Evolutionary conservation across 331 rosid species (phyloP).

Genomic region (Malus hybrid): DNA sequence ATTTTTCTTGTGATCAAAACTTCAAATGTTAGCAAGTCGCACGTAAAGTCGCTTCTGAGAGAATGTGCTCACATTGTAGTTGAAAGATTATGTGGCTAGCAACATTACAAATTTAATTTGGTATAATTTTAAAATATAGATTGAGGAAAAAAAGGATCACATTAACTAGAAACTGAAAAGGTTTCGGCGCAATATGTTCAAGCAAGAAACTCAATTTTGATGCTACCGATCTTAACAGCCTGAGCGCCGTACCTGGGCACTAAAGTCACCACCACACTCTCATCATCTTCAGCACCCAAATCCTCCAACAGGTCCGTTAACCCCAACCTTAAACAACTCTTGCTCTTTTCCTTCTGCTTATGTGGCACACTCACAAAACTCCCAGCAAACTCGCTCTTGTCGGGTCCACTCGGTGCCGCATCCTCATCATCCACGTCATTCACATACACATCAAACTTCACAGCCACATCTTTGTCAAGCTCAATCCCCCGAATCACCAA

Average conservation of each 20-base stretch:
- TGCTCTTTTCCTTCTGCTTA: slow-evolving; percentile 25
- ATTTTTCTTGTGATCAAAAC: no score
- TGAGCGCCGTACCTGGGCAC: slow-evolving; percentile 34
- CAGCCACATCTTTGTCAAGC: slow-evolving; percentile 10
- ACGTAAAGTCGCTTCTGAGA: no score
- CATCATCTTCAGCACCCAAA: slow-evolving; percentile 55
- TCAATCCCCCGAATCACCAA: slow-evolving; percentile 50
- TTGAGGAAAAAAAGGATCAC: no score
- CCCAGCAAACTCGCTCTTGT: slow-evolving; percentile 50
- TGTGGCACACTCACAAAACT: slow-evolving; percentile 53
- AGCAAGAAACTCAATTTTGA: slow-evolving; percentile 33
- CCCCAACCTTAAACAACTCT: slow-evolving; percentile 3
- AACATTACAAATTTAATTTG: not conserved
- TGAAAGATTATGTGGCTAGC: not conserved
- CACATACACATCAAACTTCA: slow-evolving; percentile 43
- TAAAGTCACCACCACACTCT: slow-evolving; percentile 47
- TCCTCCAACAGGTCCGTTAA: slow-evolving; percentile 37
- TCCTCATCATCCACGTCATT: slow-evolving; percentile 46
- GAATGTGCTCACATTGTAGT: not conserved
- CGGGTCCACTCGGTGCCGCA: not conserved
- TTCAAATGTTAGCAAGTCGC: no score
- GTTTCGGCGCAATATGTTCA: not conserved
- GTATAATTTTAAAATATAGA: not conserved
- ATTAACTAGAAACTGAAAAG: not conserved
- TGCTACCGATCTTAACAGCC: slow-evolving; percentile 18